phyloP scores from a whole-genome alignment of 352 stramenopile species.

The Discostella stelligera region DNA sequence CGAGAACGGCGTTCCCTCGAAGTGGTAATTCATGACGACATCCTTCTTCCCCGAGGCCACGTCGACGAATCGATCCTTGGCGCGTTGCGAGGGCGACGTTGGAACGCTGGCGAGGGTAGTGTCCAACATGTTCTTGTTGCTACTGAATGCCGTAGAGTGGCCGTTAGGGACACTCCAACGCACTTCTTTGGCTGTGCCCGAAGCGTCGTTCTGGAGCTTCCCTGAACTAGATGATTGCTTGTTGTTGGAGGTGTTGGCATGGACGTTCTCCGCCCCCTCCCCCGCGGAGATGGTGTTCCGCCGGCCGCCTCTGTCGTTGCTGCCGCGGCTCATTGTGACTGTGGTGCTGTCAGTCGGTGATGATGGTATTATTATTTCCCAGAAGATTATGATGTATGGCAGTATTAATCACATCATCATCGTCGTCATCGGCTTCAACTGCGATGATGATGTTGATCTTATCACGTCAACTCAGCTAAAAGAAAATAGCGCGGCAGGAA shows the following conservation, averaged over 20 bases:
- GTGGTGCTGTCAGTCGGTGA: no score
- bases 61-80: slow-evolving; percentile 8
- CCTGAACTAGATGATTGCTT: background rate
- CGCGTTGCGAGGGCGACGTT: background rate
- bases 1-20: slow-evolving; percentile 12
- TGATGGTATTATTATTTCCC: no score
- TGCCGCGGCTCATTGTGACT: no score
- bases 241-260: background rate
- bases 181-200: background rate
- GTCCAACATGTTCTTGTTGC: background rate
- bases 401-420: no score
- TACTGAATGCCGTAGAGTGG: background rate
- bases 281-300: slow-evolving; percentile 4
- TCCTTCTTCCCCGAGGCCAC: slow-evolving; percentile 7
- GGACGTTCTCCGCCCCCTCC: slow-evolving; percentile 2
- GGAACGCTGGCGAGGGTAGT: background rate
- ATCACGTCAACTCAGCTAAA: no score
- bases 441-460: no score
- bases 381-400: no score
- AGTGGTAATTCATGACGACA: slow-evolving; percentile 13
- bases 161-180: background rate
- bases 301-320: background rate
- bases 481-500: no score
- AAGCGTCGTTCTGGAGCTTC: background rate
- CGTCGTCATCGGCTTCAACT: no score